Evolutionary conservation across 2,329 filamentous ascomycete genomes (phyloP), one percentile per base, ranked within the genome.

Genomic region (Sporothrix dimorphospora): DNA sequence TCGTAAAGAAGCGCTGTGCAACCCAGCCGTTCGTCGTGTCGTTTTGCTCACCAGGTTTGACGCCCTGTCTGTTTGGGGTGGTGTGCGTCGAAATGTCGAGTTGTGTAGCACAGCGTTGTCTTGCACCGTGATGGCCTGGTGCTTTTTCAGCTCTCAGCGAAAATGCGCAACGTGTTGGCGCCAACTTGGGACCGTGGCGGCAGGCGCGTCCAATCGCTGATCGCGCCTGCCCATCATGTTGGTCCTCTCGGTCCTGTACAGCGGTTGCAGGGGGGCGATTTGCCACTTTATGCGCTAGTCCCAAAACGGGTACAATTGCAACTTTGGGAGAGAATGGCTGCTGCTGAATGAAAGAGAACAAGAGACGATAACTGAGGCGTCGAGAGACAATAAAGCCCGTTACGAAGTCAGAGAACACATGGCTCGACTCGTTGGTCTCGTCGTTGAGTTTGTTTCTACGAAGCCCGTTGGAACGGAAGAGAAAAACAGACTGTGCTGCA

Each of bases 211-310:
- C 68, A 70, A 59, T 69, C 8, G 67, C 67, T 19, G 38, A 24
- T 45, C 68, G 40, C 42, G 40, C 55, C 68, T 70, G 68, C 68
- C 68, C 21, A 45, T 12, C 67, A 59, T 59, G 67, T 9, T 27
- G 21, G 21, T 27, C 19, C 34, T 59, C 51, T 9, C n/a, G 21
- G 21, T 27, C 19, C 34, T 12, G 9, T 40, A 11, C 2, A n/a
- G 2, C 30, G 49, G 53, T 51, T 21, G 27, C 27, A 19, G n/a
- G 34, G 49, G 59, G 3, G 21, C 67, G 49, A 57, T 57, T 69
- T 45, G 51, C 67, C 67, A 69, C 49, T 11, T 11, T 27, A 1
- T 4, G 67, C 30, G 49, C 67, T 69, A 69, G 51, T 57, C 49
- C 67, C n/a, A 30, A 45, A 69, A 57, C 51, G 47, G 65, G 2